A percentile compares a stretch with the other conserved stretches of the same genome.
phyloP scores from a whole-genome alignment of 441 rosid genomes.

The Brassica hybrid region DNA sequence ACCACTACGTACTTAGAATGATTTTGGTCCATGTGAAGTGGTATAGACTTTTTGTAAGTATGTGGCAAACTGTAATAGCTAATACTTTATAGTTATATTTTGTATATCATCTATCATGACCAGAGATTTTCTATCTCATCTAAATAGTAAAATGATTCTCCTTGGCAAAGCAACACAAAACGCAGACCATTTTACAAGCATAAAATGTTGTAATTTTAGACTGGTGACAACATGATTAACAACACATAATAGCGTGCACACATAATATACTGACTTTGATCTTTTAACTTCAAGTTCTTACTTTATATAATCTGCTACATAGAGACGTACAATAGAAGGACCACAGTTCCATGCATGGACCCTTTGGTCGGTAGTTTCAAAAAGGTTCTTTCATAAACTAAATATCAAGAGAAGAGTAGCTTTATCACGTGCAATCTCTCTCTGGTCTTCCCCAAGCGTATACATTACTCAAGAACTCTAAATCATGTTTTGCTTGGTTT shows the following conservation, averaged over 20 bases:
- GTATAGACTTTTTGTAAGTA: conserved; percentile 27
- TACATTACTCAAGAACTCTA: neutral
- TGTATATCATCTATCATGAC: neutral
- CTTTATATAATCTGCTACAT: neutral
- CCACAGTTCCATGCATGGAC: conserved; percentile 36
- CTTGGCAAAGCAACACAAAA: neutral
- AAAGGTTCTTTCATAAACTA: neutral
- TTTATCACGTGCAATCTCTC: conserved; percentile 16
- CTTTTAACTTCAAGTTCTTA: conserved; percentile 2
- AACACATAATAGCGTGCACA: neutral
- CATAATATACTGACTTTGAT: neutral
- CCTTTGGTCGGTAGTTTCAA: conserved; percentile 23
- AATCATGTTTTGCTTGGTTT: neutral
- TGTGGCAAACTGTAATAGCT: conserved; percentile 5
- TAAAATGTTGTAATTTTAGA: neutral
- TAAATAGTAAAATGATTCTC: neutral
- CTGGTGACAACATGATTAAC: conserved; percentile 19
- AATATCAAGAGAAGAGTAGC: conserved; percentile 13
- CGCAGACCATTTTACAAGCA: neutral
- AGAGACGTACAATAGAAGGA: conserved; percentile 18
- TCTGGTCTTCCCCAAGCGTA: neutral
- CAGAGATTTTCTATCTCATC: neutral
- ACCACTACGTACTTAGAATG: conserved; percentile 35
- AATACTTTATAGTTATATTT: neutral
- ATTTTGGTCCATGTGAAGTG: conserved; percentile 41